Percentiles rank a stretch among this genome's conserved stretches.
Conservation (phyloP, 768 basidiomycete species). For the Auriculariales sp. region DNA sequence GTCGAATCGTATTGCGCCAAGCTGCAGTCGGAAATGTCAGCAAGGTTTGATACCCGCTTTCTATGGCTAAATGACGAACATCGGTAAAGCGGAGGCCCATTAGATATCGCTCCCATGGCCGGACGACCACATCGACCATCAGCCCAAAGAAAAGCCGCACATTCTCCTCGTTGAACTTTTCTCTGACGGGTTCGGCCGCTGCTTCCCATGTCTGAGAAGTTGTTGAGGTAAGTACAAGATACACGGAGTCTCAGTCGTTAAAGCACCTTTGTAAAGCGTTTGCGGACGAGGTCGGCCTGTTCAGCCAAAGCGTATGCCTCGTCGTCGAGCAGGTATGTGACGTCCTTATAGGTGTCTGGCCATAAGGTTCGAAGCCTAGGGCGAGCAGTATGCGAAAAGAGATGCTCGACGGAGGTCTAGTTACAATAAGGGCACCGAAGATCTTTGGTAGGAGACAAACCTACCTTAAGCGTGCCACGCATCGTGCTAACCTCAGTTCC, state of each 20-base stretch:
- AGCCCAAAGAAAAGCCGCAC: conserved; percentile 77
- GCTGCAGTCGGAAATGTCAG: conserved; percentile 30
- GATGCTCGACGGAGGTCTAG: conserved; percentile 76
- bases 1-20: conserved; percentile 93
- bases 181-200: conserved; percentile 28
- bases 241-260: too few relatives aligned
- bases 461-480: conserved; percentile 57
- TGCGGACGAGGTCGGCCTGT: conserved; percentile 72
- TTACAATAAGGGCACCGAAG: not conserved
- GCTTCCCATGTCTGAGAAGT: not conserved
- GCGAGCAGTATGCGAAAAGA: conserved; percentile 88
- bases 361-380: conserved; percentile 76
- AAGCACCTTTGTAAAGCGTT: conserved; percentile 77
- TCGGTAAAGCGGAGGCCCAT: conserved; percentile 76
- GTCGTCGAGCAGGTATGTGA: conserved; percentile 80
- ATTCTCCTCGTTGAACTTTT: conserved; percentile 75
- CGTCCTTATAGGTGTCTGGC: conserved; percentile 79
- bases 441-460: conserved; percentile 8
- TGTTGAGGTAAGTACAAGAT: too few relatives aligned
- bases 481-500: conserved; percentile 47
- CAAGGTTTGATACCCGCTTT: not conserved
- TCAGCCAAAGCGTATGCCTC: conserved; percentile 74
- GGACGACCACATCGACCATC: conserved; percentile 73
- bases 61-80: conserved; percentile 36
- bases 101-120: conserved; percentile 89